These are phyloP conservation scores for Saccharomyces cerevisiae DNA, from an alignment of 805 yeast genomes.

Conservation along the genomic window DNA sequence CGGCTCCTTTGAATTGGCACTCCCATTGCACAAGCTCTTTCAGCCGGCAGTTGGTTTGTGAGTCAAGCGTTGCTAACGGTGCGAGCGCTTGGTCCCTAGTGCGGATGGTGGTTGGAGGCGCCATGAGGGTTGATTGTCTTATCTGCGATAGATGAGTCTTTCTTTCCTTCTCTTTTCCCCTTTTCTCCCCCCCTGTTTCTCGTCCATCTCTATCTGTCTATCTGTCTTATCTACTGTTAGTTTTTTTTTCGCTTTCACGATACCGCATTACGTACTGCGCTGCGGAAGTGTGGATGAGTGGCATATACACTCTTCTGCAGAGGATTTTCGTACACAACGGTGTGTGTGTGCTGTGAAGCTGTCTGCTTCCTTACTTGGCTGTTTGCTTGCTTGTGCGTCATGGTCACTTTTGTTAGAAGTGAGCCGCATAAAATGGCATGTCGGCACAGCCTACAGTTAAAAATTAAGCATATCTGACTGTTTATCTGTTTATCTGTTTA, in stretches of 20 bases:
- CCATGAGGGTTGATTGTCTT: slow-evolving; percentile 29
- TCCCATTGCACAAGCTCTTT: slow-evolving; percentile 39
- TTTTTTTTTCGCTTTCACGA: neutral
- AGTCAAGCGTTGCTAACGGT: neutral
- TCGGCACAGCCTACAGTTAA: too few species aligned
- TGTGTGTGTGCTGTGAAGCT: too few species aligned
- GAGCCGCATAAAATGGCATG: too few species aligned
- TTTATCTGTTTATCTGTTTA: too few species aligned
- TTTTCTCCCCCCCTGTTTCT: neutral
- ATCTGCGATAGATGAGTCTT: neutral
- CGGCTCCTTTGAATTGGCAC: slow-evolving; percentile 39
- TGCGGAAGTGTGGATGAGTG: neutral
- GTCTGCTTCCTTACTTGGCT: too few species aligned
- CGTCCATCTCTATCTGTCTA: neutral
- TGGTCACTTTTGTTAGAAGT: too few species aligned
- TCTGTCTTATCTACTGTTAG: neutral
- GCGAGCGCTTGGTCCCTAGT: slow-evolving; percentile 27
- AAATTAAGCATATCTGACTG: too few species aligned
- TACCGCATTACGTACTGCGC: neutral
- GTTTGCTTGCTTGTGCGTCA: too few species aligned
- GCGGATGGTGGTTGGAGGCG: slow-evolving; percentile 44
- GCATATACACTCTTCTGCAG: neutral
- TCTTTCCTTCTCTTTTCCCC: neutral
- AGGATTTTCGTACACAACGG: neutral
- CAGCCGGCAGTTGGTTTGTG: slow-evolving; percentile 23